These are phyloP conservation scores for Aspergillus heteromorphus DNA, from an alignment of 495 filamentous ascomycete genomes.

Conservation along the genomic window DNA sequence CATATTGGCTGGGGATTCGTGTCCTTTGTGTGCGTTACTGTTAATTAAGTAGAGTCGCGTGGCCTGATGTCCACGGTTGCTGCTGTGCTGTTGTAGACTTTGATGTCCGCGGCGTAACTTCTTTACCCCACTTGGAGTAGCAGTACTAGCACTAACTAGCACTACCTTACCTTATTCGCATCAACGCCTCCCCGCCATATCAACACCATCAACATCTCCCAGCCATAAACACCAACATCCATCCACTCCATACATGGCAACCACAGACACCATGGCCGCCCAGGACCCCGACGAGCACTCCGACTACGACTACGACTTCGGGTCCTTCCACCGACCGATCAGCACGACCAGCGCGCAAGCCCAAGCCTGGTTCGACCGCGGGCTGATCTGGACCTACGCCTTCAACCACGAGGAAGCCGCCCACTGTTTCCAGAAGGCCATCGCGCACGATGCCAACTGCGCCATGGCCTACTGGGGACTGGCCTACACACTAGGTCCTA, in stretches of 20 bases:
- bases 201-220: background rate
- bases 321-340: constrained; percentile 42
- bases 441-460: constrained; percentile 47
- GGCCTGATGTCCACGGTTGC: background rate
- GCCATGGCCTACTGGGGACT: constrained; percentile 64
- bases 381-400: constrained; percentile 25
- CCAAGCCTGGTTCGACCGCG: constrained; percentile 25
- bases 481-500: constrained; percentile 58
- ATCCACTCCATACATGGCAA: background rate
- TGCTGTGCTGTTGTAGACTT: background rate
- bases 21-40: background rate
- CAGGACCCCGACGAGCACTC: background rate
- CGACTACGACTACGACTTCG: constrained; percentile 47
- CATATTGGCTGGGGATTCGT: constrained; percentile 5
- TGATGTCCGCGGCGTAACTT: background rate
- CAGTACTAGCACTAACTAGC: too few relatives aligned
- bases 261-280: background rate
- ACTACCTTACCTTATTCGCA: too few relatives aligned
- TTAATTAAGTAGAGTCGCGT: too few relatives aligned
- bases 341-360: constrained; percentile 29
- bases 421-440: constrained; percentile 32
- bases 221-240: background rate
- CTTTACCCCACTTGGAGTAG: background rate
- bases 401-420: constrained; percentile 27
- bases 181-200: background rate